phyloP scores from a whole-genome alignment of 2,329 filamentous ascomycete species.

The Trichoderma atroviride region DNA sequence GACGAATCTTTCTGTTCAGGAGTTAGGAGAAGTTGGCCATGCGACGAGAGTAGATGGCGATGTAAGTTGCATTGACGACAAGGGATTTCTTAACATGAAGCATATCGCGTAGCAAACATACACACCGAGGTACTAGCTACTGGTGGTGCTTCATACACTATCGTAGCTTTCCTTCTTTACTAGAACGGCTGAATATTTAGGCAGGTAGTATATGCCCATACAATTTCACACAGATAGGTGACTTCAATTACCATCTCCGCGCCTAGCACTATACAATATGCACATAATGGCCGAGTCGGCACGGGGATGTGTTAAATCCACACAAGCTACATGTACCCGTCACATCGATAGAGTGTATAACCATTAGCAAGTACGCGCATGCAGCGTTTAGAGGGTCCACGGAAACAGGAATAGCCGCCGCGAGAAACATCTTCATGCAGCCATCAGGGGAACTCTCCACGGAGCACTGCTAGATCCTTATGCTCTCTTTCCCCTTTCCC shows the following conservation, averaged over 20 bases:
- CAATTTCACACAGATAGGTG: background rate
- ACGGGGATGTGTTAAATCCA: background rate
- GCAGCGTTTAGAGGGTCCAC: background rate
- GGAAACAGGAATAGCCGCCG: conserved; percentile 5
- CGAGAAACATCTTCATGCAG: background rate
- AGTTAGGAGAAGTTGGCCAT: background rate
- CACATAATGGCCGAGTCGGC: background rate
- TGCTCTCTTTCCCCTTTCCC: background rate
- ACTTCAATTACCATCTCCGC: background rate
- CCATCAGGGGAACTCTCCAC: background rate
- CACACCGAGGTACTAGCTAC: background rate
- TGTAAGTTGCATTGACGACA: conserved; percentile 5
- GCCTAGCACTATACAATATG: background rate
- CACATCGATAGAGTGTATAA: background rate
- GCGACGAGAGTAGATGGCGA: background rate
- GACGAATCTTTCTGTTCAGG: background rate
- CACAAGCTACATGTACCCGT: background rate
- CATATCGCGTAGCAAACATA: background rate
- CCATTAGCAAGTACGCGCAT: background rate
- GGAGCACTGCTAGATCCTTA: background rate
- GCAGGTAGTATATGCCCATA: background rate
- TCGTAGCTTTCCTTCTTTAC: background rate
- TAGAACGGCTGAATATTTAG: background rate
- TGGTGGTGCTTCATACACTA: background rate
- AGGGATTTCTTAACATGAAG: conserved; percentile 5